Conservation (phyloP, 768 basidiomycete species). For the Agaricus blazei region DNA sequence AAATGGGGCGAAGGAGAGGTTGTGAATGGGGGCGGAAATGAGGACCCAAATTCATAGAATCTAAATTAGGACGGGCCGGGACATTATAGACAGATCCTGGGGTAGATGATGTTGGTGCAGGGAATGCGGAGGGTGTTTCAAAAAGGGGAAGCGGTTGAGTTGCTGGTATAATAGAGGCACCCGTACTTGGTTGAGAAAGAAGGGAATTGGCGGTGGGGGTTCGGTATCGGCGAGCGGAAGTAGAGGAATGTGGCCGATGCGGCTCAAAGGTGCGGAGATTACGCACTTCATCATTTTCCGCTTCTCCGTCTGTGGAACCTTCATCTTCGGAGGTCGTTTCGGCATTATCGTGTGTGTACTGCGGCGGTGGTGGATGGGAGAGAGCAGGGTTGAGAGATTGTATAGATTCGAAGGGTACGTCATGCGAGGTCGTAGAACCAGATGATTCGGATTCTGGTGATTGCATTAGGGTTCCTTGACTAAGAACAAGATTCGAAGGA, state of each 20-base stretch:
- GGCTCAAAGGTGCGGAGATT: conserved; percentile 28
- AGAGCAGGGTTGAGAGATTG: conserved; percentile 8
- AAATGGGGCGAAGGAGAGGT: conserved; percentile 17
- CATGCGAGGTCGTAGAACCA: conserved; percentile 48
- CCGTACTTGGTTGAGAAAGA: conserved; percentile 47
- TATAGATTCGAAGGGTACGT: conserved; percentile 10
- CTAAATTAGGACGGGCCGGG: conserved; percentile 29
- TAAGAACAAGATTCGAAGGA: conserved; percentile 57
- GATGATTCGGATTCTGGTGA: conserved; percentile 62
- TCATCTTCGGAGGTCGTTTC: conserved; percentile 7
- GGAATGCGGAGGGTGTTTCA: conserved; percentile 72
- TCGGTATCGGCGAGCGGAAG: conserved; percentile 73
- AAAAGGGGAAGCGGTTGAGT: conserved; percentile 71
- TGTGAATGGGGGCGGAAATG: conserved; percentile 26
- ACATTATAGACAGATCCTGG: conserved; percentile 11
- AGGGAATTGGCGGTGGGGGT: conserved; percentile 67
- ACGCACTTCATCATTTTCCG: conserved; percentile 40
- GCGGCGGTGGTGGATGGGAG: background rate
- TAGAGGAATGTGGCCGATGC: conserved; percentile 67
- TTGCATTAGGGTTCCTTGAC: conserved; percentile 49
- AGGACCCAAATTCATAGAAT: conserved; percentile 22
- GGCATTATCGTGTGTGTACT: conserved; percentile 1
- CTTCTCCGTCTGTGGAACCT: conserved; percentile 23
- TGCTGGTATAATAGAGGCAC: conserved; percentile 38
- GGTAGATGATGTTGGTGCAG: conserved; percentile 30